Evolutionary conservation across 192 early-diverging fungal genomes (phyloP).

Genomic region (Backusella tarrabulga): DNA sequence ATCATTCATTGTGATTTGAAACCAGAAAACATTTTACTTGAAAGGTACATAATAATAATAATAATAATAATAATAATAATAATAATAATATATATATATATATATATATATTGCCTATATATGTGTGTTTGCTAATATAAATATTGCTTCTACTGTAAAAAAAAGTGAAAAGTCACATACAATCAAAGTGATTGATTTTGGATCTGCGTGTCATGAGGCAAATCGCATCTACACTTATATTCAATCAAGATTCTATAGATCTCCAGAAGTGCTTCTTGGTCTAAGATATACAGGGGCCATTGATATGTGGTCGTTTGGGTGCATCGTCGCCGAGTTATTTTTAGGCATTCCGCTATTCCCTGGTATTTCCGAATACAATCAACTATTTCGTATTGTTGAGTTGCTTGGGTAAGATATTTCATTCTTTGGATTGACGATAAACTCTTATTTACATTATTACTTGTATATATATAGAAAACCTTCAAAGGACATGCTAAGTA

Average conservation of each 20-base stretch:
- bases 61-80: too few relatives aligned
- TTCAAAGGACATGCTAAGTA: conserved; percentile 88
- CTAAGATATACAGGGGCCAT: conserved; percentile 89
- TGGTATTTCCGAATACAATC: conserved; percentile 95
- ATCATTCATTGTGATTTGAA: conserved; percentile 99
- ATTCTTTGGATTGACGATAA: not conserved
- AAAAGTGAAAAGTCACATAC: conserved; percentile 80
- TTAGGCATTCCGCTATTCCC: conserved; percentile 95
- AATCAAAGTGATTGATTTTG: conserved; percentile 99
- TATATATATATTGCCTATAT: not conserved
- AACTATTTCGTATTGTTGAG: conserved; percentile 88
- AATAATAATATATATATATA: too few relatives aligned
- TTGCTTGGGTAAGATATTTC: conserved; percentile 67
- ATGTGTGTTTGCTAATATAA: not conserved
- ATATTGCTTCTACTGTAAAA: not conserved
- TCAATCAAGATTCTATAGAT: conserved; percentile 96
- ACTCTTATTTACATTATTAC: not conserved
- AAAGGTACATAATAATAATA: conserved; percentile 54
- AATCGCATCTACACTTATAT: conserved; percentile 97
- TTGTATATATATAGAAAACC: conserved; percentile 50
- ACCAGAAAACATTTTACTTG: conserved; percentile 95
- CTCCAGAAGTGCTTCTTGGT: conserved; percentile 93
- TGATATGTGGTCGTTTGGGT: conserved; percentile 99
- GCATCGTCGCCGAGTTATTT: conserved; percentile 97
- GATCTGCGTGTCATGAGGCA: conserved; percentile 92